Conservation (phyloP, 2,329 filamentous ascomycete species). For the Phialophora chinensis region DNA sequence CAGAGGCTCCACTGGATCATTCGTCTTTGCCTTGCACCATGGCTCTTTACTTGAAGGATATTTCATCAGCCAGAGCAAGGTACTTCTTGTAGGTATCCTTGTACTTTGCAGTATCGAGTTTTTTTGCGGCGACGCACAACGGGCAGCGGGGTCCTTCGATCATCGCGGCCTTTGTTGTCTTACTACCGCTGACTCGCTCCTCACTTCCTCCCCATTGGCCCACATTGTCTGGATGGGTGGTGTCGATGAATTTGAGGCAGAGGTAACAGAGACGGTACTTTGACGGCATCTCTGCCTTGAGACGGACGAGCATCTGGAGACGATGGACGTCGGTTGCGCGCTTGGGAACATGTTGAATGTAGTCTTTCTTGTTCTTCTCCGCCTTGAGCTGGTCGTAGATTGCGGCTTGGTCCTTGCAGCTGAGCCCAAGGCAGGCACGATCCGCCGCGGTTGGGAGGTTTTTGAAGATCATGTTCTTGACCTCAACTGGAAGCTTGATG, state of each 20-base stretch:
- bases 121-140: constrained; percentile 23
- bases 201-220: constrained; percentile 30
- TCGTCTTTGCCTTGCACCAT: neutral
- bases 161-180: constrained; percentile 25
- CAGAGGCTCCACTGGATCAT: neutral
- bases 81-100: constrained; percentile 23
- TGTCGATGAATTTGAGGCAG: constrained; percentile 31
- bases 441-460: constrained; percentile 29
- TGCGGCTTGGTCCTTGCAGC: constrained; percentile 34
- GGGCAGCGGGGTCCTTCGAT: constrained; percentile 32
- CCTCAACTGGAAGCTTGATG: constrained; percentile 29
- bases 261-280: constrained; percentile 36
- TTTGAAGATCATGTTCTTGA: constrained; percentile 30
- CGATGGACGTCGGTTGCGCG: constrained; percentile 26
- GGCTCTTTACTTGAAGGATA: constrained; percentile 9
- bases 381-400: constrained; percentile 30
- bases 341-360: constrained; percentile 15
- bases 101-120: constrained; percentile 22
- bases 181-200: constrained; percentile 1
- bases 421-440: constrained; percentile 33
- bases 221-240: constrained; percentile 3
- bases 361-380: constrained; percentile 19
- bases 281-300: constrained; percentile 25
- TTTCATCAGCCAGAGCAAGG: constrained; percentile 25
- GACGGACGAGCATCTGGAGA: constrained; percentile 33